Base-by-base conservation (phyloP, 441 rosid species). In the Pelargonium fulgidum region DNA sequence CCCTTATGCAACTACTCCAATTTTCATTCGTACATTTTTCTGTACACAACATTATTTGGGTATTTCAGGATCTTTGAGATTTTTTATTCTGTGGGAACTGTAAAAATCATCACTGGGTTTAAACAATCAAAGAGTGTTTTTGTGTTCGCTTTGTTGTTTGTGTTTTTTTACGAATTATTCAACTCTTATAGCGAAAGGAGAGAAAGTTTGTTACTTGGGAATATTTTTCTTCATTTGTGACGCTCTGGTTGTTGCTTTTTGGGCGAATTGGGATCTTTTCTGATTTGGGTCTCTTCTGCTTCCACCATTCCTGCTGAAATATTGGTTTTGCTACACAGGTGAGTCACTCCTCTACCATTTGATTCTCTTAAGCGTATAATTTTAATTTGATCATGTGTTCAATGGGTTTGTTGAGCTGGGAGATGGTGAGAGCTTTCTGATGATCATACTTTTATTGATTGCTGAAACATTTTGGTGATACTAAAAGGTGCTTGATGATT, bases 251-350 rank as follows among this genome's bases (percentile, higher is more conserved):
- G 72, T 45, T 63, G 52, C 78, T 66, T 78, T 68, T 74, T 64
- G 68, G 69, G 82, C 79, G 71, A 73, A 64, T 75, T 70, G 73
- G 81, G 85, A 82, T 85, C 91, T 82, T 76, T 72, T 81, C 84
- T 86, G 77, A 83, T 83, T 84, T 79, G 77, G 80, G 84, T 78
- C 70, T 73, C 75, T 50, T 75, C 81, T 75, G 80, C 78, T 76
- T 79, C 69, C 72, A 59, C 69, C 73, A 59, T 68, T 76, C 33
- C 64, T 76, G 73, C 77, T 63, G 77, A 68, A 72, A 48, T 77
- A 29, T 80, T 68, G 66, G 73, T 75, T 42, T 78, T 67, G 67
- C 72, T 74, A 12, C 50, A 71, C 75, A 72, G 79, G 82, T 77
- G 82, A 80, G 84, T 83, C 73, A 72, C 67, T 72, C 67, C 66